A percentile compares a stretch with the other conserved stretches of the same genome.
Conservation (phyloP, 2,329 filamentous ascomycete species). For the Reticulascus tulasneorum region DNA sequence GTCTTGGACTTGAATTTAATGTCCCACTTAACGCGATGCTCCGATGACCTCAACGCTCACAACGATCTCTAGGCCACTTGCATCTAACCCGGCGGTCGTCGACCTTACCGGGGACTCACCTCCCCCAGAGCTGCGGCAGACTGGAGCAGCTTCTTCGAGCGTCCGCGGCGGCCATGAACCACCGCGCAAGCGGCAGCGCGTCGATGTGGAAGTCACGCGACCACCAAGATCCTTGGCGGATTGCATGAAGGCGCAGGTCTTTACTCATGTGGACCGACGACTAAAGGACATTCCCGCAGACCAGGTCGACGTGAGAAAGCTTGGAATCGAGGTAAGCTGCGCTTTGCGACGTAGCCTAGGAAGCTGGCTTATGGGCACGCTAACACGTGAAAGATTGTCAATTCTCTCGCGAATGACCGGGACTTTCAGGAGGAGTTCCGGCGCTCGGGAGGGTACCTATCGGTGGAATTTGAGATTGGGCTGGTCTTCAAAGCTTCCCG, state of each 20-base stretch:
- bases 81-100: constrained; percentile 17
- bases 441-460: neutral
- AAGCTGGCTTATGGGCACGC: no score
- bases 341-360: no score
- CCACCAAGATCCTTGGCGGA: constrained; percentile 15
- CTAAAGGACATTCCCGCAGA: constrained; percentile 19
- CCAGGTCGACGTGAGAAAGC: constrained; percentile 19
- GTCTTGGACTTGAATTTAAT: no score
- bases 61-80: neutral
- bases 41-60: no score
- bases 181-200: constrained; percentile 26
- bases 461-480: neutral
- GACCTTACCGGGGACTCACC: constrained; percentile 22
- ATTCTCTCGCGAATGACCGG: no score
- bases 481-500: neutral
- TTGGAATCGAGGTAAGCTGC: constrained; percentile 26
- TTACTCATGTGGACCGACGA: constrained; percentile 25
- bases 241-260: constrained; percentile 25
- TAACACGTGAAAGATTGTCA: no score
- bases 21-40: no score
- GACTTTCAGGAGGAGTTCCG: no score
- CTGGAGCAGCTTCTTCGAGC: no score
- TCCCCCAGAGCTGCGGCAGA: constrained; percentile 5
- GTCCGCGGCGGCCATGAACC: constrained; percentile 18
- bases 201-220: constrained; percentile 14